Conservation (phyloP, 2,329 filamentous ascomycete species). For the Colletotrichum spaethianum region DNA sequence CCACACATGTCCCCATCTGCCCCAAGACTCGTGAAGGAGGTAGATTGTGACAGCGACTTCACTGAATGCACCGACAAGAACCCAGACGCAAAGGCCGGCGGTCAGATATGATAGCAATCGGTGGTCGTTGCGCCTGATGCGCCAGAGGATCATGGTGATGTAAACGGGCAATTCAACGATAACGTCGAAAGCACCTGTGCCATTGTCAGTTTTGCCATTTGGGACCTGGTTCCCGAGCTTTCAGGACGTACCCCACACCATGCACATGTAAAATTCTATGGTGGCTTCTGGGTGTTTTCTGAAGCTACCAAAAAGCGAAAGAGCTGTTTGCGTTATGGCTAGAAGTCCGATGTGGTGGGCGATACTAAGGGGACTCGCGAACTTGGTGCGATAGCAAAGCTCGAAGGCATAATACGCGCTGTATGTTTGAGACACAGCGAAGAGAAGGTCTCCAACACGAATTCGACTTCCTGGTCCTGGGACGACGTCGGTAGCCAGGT, state of each 20-base stretch:
- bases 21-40: constrained; percentile 39
- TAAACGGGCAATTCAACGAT: constrained; percentile 39
- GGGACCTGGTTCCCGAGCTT: background rate
- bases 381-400: constrained; percentile 39
- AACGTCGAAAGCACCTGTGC: constrained; percentile 28
- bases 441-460: constrained; percentile 40
- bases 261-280: constrained; percentile 42
- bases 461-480: constrained; percentile 22
- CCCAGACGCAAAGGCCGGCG: constrained; percentile 25
- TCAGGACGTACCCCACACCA: constrained; percentile 34
- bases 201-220: background rate
- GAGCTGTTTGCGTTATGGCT: constrained; percentile 38
- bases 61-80: constrained; percentile 16
- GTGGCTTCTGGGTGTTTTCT: constrained; percentile 27
- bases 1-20: constrained; percentile 38
- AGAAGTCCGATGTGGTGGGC: constrained; percentile 42
- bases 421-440: constrained; percentile 37
- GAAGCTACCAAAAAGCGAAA: constrained; percentile 35
- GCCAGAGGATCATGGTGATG: constrained; percentile 39
- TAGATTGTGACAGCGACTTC: constrained; percentile 39
- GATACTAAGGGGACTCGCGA: constrained; percentile 40
- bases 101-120: constrained; percentile 25
- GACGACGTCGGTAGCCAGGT: constrained; percentile 19
- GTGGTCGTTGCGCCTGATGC: constrained; percentile 23
- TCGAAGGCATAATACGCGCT: constrained; percentile 43